Base-by-base conservation (phyloP, 345 rosid genomes). In the Aquilaria malaccensis region DNA sequence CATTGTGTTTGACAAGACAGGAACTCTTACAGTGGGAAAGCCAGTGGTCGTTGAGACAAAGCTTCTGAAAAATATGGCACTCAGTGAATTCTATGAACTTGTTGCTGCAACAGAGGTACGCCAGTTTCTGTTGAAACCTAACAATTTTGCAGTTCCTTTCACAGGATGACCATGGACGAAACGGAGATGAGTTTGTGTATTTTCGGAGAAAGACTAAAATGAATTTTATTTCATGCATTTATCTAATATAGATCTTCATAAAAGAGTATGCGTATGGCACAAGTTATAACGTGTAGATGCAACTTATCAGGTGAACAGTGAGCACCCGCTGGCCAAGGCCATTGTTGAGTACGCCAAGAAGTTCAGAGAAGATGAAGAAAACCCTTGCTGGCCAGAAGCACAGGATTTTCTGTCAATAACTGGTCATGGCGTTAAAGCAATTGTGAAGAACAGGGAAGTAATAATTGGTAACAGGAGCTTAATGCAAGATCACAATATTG, bases 1-100 rank as follows among this genome's bases (percentile, higher is more conserved):
- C 81, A 76, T 94, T 63, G 92, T 94, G 51, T 94, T 94, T 71
- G 99, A 94, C 81, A 94, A 94, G 82, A 94, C 99, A 1, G 97
- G 99, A 60, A 94, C 97, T 14, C 99, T 94, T 30, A 94, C 99
- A 0, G 70, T 81, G 49, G 99, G 99, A 14, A 94, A 89, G 61
- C 99, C 99, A 0, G 90, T 84, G 46, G 88, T 94, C 45, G 86
- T 89, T 14, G 83, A 75, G 67, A 90, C 96, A 7, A 83, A 75
- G 62, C 95, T 89, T 57, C 58, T 89, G 33, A 80, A 81, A 73
- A 83, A 77, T 61, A 72, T 87, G 92, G 86, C 70, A 43, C 87
- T 94, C 12, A 56, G 79, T 55, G 90, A 87, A 15, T 87, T 94
- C 65, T 94, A 85, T 50, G 96, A 85, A 68, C 81, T 86, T 45